Conservation (phyloP, 1,284 basidiomycete genomes). For the Gomphus bonarii region DNA sequence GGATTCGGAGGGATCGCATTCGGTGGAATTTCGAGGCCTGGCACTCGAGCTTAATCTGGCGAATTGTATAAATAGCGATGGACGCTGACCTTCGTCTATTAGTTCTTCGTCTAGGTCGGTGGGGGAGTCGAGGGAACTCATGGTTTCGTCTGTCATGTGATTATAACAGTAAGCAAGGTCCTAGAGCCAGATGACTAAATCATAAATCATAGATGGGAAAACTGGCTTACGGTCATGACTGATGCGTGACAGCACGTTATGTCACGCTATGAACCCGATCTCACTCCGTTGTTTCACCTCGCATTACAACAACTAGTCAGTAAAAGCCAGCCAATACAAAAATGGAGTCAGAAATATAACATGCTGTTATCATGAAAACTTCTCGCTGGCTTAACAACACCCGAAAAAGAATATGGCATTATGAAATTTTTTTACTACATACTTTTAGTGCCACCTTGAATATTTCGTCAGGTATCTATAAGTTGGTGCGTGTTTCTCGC, state of each 20-base stretch:
- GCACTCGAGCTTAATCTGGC: background rate
- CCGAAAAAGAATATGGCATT: too few relatives aligned
- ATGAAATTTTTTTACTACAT: too few relatives aligned
- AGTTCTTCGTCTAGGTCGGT: background rate
- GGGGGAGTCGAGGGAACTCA: conserved; percentile 14
- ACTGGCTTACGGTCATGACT: background rate
- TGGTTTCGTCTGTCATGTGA: conserved; percentile 75
- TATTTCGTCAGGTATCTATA: too few relatives aligned
- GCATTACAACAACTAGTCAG: background rate
- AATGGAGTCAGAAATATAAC: too few relatives aligned
- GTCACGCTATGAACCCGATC: background rate
- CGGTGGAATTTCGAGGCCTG: conserved; percentile 67
- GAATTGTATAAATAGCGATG: background rate
- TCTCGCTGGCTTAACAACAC: too few relatives aligned
- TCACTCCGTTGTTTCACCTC: too few relatives aligned
- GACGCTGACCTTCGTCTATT: background rate
- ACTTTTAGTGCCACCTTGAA: too few relatives aligned
- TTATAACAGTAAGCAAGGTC: conserved; percentile 75
- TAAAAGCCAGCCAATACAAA: too few relatives aligned
- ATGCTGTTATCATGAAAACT: too few relatives aligned
- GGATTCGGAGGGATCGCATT: conserved; percentile 76
- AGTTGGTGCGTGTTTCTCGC: too few relatives aligned
- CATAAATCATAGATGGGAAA: background rate
- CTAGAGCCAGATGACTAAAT: conserved; percentile 27
- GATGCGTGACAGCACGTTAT: background rate